A percentile compares a stretch with the other conserved stretches of the same genome.
Conservation (phyloP, 2,329 filamentous ascomycete species). For the Aspergillus eucalypticola region DNA sequence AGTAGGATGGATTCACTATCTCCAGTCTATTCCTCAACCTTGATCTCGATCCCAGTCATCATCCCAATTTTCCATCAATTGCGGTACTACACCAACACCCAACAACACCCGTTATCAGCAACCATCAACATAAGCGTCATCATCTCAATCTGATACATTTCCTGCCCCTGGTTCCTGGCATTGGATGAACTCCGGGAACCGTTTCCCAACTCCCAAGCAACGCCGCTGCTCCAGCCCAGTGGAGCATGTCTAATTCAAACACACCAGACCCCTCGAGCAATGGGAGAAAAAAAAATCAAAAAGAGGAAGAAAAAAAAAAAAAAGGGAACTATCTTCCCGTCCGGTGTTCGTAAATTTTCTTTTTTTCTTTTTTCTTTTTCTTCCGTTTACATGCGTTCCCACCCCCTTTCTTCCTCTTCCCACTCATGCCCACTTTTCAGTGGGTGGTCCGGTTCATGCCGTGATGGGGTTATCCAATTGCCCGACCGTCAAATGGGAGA, state of each 20-base stretch:
- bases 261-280: conserved; percentile 24
- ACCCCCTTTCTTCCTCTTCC: not conserved
- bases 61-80: too few species aligned
- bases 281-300: too few species aligned
- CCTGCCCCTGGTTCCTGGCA: not conserved
- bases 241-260: conserved; percentile 37
- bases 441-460: conserved; percentile 4
- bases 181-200: conserved; percentile 4
- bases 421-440: conserved; percentile 8
- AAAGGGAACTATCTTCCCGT: conserved; percentile 18
- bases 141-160: not conserved
- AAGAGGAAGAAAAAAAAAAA: not conserved
- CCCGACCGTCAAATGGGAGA: conserved; percentile 19
- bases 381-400: not conserved
- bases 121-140: not conserved
- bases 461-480: conserved; percentile 4
- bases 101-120: not conserved
- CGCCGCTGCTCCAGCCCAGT: conserved; percentile 28
- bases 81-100: not conserved
- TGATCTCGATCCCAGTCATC: not conserved
- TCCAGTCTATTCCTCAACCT: too few species aligned
- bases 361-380: not conserved
- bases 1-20: too few species aligned
- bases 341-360: conserved; percentile 10
- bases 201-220: conserved; percentile 18